phyloP scores from a whole-genome alignment of 805 yeast genomes.

The Ascoidea tarda region DNA sequence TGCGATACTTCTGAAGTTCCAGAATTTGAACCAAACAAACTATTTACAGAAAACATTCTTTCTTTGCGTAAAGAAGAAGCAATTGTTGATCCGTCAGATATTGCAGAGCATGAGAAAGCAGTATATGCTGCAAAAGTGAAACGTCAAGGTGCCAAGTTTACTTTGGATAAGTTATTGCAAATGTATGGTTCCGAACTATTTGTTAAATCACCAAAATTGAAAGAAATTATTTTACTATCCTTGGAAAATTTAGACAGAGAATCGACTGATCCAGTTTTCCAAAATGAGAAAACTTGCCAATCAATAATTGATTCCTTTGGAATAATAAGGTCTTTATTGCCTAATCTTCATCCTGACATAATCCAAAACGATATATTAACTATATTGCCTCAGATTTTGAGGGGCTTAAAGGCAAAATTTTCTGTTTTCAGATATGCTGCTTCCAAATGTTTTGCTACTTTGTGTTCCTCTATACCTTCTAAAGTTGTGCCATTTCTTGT shows the following conservation, averaged over 20 bases:
- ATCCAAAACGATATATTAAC: constrained; percentile 32
- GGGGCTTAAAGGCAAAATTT: constrained; percentile 48
- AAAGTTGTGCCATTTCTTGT: constrained; percentile 68
- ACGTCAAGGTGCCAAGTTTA: constrained; percentile 68
- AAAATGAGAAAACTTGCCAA: constrained; percentile 50
- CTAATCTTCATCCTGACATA: constrained; percentile 37
- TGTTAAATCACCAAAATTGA: constrained; percentile 48
- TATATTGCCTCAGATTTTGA: constrained; percentile 35
- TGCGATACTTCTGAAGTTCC: constrained; percentile 96
- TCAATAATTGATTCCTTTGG: constrained; percentile 78
- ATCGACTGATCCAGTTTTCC: constrained; percentile 18
- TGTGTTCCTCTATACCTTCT: constrained; percentile 57
- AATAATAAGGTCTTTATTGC: constrained; percentile 58
- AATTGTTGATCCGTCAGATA: constrained; percentile 43
- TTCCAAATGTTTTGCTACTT: constrained; percentile 75
- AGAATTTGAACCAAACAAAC: constrained; percentile 59
- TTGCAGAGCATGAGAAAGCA: constrained; percentile 44
- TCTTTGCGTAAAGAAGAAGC: constrained; percentile 74
- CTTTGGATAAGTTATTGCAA: constrained; percentile 46
- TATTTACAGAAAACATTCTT: constrained; percentile 38
- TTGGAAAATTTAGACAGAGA: constrained; percentile 13
- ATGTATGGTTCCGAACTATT: constrained; percentile 43
- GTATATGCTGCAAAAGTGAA: constrained; percentile 66
- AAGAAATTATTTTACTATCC: constrained; percentile 29
- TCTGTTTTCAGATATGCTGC: constrained; percentile 84